A percentile compares a stretch with the other conserved stretches of the same genome.
These are phyloP conservation scores for Capronia coronata DNA, from an alignment of 2,329 filamentous ascomycete genomes.

Conservation along the genomic window DNA sequence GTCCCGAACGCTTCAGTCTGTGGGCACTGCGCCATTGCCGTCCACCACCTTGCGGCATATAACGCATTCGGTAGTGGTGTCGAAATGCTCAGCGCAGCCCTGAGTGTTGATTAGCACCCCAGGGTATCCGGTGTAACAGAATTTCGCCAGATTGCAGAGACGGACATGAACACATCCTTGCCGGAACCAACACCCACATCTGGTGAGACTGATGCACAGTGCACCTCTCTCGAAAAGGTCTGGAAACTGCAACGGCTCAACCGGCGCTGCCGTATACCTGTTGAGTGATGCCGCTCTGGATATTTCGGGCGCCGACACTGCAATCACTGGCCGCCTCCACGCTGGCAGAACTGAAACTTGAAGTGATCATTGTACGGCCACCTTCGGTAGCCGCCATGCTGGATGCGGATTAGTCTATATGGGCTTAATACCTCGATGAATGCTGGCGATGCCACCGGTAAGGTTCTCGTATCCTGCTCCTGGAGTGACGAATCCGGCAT, in stretches of 20 bases:
- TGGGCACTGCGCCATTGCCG: slow-evolving; percentile 13
- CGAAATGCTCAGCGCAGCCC: slow-evolving; percentile 45
- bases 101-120: slow-evolving; percentile 65
- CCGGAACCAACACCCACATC: slow-evolving; percentile 6
- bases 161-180: slow-evolving; percentile 2
- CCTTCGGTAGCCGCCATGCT: background rate
- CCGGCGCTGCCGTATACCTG: slow-evolving; percentile 38
- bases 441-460: slow-evolving; percentile 85
- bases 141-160: slow-evolving; percentile 67
- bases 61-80: slow-evolving; percentile 41
- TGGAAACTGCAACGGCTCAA: slow-evolving; percentile 36
- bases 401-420: slow-evolving; percentile 7
- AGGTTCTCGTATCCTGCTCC: slow-evolving; percentile 82
- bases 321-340: slow-evolving; percentile 34
- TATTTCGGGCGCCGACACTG: slow-evolving; percentile 37
- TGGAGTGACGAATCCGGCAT: slow-evolving; percentile 64
- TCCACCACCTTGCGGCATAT: slow-evolving; percentile 33
- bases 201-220: slow-evolving; percentile 30
- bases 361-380: background rate
- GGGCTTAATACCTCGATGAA: slow-evolving; percentile 94
- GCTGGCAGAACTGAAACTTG: slow-evolving; percentile 25
- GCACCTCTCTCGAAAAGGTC: slow-evolving; percentile 38
- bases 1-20: slow-evolving; percentile 25
- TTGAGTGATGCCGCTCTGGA: slow-evolving; percentile 39
- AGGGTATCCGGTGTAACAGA: slow-evolving; percentile 65